A percentile compares a stretch with the other conserved stretches of the same genome.
Conservation (phyloP, 768 basidiomycete species). For the Tylopilus sp. region DNA sequence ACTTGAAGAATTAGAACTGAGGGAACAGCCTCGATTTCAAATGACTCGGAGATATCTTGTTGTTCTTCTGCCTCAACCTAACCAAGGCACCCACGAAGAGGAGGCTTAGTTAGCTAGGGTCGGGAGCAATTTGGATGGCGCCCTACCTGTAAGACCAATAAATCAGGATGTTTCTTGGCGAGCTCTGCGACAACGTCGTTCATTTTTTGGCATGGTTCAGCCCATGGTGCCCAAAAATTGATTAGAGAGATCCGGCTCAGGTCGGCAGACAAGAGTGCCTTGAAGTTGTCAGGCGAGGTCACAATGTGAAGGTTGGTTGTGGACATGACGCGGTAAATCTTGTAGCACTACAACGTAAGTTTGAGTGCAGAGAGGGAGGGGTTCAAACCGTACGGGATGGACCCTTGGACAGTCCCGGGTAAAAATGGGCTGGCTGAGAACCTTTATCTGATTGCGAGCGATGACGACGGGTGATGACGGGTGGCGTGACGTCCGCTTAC, state of each 20-base stretch:
- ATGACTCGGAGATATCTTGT: conserved; percentile 85
- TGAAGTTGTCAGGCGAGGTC: conserved; percentile 67
- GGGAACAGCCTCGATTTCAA: conserved; percentile 89
- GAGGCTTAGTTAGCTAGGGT: neutral
- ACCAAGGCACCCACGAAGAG: neutral
- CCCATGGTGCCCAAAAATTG: conserved; percentile 95
- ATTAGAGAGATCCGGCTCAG: conserved; percentile 80
- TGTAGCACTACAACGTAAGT: neutral
- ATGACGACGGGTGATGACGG: neutral
- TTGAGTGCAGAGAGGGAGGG: neutral
- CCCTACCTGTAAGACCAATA: conserved; percentile 73
- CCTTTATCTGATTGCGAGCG: neutral
- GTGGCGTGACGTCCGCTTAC: neutral
- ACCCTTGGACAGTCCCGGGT: neutral
- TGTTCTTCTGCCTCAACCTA: conserved; percentile 84
- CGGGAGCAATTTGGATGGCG: neutral
- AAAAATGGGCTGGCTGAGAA: neutral
- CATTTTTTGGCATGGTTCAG: conserved; percentile 87
- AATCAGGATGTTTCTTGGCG: conserved; percentile 61
- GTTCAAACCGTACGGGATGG: neutral
- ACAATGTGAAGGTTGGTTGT: conserved; percentile 45
- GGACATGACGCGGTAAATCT: conserved; percentile 17
- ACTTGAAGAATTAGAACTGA: conserved; percentile 80
- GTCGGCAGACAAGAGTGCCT: conserved; percentile 68
- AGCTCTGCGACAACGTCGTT: conserved; percentile 74